Conservation (phyloP, 495 filamentous ascomycete species). For the Tuber magnatum region DNA sequence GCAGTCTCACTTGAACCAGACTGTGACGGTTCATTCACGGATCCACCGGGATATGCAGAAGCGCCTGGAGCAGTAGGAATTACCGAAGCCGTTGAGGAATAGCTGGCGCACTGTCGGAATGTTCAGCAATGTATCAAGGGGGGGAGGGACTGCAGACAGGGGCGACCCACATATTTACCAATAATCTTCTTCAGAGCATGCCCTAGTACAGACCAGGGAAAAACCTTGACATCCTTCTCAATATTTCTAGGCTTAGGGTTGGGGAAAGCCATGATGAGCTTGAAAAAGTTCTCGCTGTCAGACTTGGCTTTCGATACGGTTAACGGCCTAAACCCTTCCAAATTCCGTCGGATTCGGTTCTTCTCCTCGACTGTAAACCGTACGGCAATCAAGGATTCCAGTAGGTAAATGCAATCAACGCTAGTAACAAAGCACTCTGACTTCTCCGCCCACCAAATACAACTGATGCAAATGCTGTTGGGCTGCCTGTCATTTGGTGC, state of each 20-base stretch:
- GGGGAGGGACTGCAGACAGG: neutral
- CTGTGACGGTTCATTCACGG: slow-evolving; percentile 11
- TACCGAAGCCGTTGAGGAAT: slow-evolving; percentile 40
- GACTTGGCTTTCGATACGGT: slow-evolving; percentile 87
- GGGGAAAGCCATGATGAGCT: slow-evolving; percentile 96
- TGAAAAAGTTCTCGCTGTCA: slow-evolving; percentile 95
- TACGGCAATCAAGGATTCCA: slow-evolving; percentile 76
- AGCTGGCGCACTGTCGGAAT: slow-evolving; percentile 38
- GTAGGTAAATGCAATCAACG: slow-evolving; percentile 87
- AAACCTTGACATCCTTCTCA: slow-evolving; percentile 98
- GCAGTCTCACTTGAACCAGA: slow-evolving; percentile 14
- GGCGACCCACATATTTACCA: slow-evolving; percentile 81
- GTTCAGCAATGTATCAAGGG: neutral
- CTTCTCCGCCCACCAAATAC: slow-evolving; percentile 88
- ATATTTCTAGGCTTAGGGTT: slow-evolving; percentile 93
- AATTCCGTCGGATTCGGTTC: slow-evolving; percentile 89
- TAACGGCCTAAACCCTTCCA: slow-evolving; percentile 81
- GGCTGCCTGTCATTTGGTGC: slow-evolving; percentile 61
- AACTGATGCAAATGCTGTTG: slow-evolving; percentile 78
- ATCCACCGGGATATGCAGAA: slow-evolving; percentile 32
- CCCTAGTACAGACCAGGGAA: slow-evolving; percentile 79
- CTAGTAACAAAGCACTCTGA: slow-evolving; percentile 86
- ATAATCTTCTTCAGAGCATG: slow-evolving; percentile 93
- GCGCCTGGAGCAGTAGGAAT: slow-evolving; percentile 35
- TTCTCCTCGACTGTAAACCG: slow-evolving; percentile 93